Conservation (phyloP, 352 stramenopile genomes). For the Pythium pectinolyticum region DNA sequence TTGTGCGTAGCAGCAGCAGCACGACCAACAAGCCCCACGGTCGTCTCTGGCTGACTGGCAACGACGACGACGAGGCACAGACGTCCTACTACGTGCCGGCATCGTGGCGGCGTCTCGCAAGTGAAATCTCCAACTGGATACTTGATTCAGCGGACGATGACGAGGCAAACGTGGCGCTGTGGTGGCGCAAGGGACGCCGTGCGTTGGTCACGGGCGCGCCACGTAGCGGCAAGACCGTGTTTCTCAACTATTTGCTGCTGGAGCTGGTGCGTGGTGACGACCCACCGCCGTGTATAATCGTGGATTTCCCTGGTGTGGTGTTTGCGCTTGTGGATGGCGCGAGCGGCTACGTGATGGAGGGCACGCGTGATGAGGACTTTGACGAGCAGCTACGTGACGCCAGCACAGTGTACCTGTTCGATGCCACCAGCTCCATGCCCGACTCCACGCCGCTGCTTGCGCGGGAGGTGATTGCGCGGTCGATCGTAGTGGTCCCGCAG, state of each 20-base stretch:
- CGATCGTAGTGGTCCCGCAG: slow-evolving; percentile 4
- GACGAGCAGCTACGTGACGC: slow-evolving; percentile 1
- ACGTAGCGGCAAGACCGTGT: slow-evolving; percentile 22
- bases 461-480: slow-evolving; percentile 4
- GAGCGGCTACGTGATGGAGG: slow-evolving; percentile 2
- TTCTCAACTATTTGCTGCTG: slow-evolving; percentile 16
- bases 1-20: too few species aligned
- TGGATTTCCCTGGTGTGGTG: slow-evolving; percentile 23
- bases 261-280: not conserved
- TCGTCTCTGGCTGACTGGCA: not conserved
- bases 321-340: slow-evolving; percentile 11
- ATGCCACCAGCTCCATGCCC: not conserved
- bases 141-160: not conserved
- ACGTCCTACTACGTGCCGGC: not conserved
- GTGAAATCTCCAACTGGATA: slow-evolving; percentile 8
- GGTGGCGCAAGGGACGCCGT: slow-evolving; percentile 4
- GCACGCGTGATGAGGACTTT: slow-evolving; percentile 13
- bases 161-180: not conserved
- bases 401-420: slow-evolving; percentile 21
- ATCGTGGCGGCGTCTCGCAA: slow-evolving; percentile 2
- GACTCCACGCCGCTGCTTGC: not conserved
- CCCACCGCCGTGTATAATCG: slow-evolving; percentile 1
- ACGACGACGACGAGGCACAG: not conserved
- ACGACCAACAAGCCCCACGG: not conserved
- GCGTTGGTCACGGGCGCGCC: slow-evolving; percentile 15